Evolutionary conservation across 352 stramenopile genomes (phyloP).

Genomic region (Pythium grandisporangium): DNA sequence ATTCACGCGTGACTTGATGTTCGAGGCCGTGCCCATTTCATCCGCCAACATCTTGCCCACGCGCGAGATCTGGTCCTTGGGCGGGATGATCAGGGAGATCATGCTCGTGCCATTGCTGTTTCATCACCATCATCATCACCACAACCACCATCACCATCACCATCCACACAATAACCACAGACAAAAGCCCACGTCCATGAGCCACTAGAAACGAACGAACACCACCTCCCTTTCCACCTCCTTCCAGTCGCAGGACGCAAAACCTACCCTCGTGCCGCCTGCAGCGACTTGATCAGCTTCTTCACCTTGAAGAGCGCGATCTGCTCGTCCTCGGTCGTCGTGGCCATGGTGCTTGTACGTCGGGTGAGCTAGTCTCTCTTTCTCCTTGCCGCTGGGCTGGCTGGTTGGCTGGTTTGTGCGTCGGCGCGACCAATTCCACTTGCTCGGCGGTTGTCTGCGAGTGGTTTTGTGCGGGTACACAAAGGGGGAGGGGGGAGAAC

Average conservation of each 20-base stretch:
- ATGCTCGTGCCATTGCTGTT: conserved; percentile 99
- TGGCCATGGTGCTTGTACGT: conserved; percentile 7
- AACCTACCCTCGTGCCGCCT: conserved; percentile 67
- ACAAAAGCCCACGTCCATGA: not conserved
- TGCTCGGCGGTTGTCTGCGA: too few relatives aligned
- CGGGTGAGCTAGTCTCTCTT: not conserved
- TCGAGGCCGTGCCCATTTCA: conserved; percentile 99
- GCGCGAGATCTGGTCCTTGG: conserved; percentile 97
- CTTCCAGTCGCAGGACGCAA: too few relatives aligned
- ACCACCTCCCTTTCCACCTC: too few relatives aligned
- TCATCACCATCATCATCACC: too few relatives aligned
- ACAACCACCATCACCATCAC: too few relatives aligned
- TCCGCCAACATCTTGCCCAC: conserved; percentile 98
- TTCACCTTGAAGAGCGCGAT: conserved; percentile 99
- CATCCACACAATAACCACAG: too few relatives aligned
- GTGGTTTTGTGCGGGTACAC: too few relatives aligned
- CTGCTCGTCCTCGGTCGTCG: conserved; percentile 77
- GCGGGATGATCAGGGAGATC: conserved; percentile 99
- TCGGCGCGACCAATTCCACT: too few relatives aligned
- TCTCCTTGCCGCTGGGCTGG: not conserved
- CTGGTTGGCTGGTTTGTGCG: too few relatives aligned
- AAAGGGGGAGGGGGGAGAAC: too few relatives aligned
- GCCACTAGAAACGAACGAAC: too few relatives aligned
- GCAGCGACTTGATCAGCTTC: conserved; percentile 99
- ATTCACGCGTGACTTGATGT: conserved; percentile 99